Conservation (phyloP, 495 filamentous ascomycete genomes). For the Cercophora sp. region DNA sequence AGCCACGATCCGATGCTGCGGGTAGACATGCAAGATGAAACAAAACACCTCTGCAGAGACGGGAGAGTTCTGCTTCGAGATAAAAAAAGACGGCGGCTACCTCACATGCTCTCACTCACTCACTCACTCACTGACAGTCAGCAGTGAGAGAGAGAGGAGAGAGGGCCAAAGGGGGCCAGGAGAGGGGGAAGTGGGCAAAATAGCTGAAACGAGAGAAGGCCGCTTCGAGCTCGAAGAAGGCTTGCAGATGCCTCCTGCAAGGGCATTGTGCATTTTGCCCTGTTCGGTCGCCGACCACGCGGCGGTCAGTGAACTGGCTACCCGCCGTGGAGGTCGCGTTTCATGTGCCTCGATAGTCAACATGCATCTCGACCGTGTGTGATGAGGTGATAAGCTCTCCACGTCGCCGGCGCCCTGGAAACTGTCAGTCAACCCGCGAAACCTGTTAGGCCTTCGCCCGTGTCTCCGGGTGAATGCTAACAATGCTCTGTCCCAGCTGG, state of each 20-base stretch:
- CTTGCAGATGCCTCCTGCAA: no score
- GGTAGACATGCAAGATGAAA: not conserved
- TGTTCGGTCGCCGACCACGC: no score
- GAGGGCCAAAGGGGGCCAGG: not conserved
- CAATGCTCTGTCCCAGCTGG: no score
- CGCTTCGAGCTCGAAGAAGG: not conserved
- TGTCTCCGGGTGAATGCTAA: no score
- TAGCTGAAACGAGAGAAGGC: not conserved
- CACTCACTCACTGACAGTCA: no score
- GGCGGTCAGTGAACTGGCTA: no score
- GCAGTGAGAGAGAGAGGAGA: not conserved
- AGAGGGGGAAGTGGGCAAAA: not conserved
- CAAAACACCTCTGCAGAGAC: no score
- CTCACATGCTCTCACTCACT: no score
- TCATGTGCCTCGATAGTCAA: not conserved
- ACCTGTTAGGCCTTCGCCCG: not conserved
- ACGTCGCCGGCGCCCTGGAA: constrained; percentile 2
- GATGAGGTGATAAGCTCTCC: not conserved
- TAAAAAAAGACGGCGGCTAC: constrained; percentile 9
- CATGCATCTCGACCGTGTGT: not conserved
- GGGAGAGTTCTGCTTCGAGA: not conserved
- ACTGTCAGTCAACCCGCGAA: not conserved
- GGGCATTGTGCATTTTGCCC: no score
- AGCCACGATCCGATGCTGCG: not conserved
- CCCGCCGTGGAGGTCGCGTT: no score